A percentile compares a stretch with the other conserved stretches of the same genome.
These are phyloP conservation scores for Diaporthe sp. DNA, from an alignment of 2,329 filamentous ascomycete genomes.

Conservation along the genomic window DNA sequence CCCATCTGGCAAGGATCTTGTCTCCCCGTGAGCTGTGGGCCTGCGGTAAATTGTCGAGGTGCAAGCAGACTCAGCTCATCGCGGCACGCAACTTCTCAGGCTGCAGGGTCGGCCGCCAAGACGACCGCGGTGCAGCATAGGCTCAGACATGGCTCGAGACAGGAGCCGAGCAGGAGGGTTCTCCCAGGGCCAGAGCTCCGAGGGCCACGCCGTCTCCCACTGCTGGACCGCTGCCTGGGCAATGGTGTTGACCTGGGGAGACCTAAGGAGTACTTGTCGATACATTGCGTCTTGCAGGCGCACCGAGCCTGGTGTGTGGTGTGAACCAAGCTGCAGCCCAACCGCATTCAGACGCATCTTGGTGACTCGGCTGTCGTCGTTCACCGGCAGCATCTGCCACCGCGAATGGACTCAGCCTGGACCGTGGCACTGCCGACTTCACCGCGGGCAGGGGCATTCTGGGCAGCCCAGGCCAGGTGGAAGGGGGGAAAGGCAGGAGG, in stretches of 20 bases:
- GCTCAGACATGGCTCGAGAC: background rate
- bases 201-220: background rate
- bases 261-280: background rate
- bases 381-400: background rate
- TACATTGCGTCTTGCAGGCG: conserved; percentile 5
- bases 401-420: background rate
- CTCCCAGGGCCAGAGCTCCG: background rate
- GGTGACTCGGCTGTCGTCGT: background rate
- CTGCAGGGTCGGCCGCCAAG: conserved; percentile 25
- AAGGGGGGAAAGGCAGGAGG: background rate
- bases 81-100: conserved; percentile 3
- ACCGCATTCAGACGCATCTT: background rate
- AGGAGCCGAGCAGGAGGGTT: background rate
- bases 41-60: background rate
- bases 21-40: no score
- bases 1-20: background rate
- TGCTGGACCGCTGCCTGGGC: background rate
- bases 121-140: background rate
- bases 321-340: conserved; percentile 15
- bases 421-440: background rate
- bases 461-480: background rate
- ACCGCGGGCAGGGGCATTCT: background rate
- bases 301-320: background rate
- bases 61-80: background rate
- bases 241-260: background rate